These are phyloP conservation scores for Herpetomonas tarakana DNA, from an alignment of 208 protist species.

Conservation along the genomic window DNA sequence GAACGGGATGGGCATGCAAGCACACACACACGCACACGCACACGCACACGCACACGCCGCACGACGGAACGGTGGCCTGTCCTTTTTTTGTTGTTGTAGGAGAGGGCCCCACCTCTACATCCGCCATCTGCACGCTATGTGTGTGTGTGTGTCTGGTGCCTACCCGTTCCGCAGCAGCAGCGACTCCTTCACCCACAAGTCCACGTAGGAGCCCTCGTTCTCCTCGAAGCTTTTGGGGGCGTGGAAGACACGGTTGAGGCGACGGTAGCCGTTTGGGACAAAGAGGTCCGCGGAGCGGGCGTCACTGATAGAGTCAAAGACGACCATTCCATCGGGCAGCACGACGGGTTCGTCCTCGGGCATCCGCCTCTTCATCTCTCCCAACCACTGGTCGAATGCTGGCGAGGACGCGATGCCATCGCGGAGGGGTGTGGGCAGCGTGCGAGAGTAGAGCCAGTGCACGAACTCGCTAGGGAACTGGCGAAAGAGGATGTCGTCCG, in stretches of 20 bases:
- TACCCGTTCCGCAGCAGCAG: neutral
- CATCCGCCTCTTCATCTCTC: constrained; percentile 13
- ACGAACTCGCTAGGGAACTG: constrained; percentile 41
- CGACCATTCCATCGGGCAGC: constrained; percentile 54
- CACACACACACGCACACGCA: no score
- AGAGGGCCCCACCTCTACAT: neutral
- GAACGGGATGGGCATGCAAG: no score
- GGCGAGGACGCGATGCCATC: neutral
- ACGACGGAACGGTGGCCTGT: neutral
- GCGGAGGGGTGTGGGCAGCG: neutral
- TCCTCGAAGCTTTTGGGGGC: constrained; percentile 27
- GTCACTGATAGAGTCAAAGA: constrained; percentile 36
- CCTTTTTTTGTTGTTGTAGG: neutral
- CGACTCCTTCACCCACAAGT: constrained; percentile 43
- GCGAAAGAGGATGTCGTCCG: constrained; percentile 55
- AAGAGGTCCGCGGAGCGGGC: constrained; percentile 36
- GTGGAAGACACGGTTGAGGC: constrained; percentile 40
- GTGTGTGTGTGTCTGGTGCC: no score
- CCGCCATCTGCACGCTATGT: no score
- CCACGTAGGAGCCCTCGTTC: constrained; percentile 48
- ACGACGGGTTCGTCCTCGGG: constrained; percentile 11
- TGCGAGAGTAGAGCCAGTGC: constrained; percentile 50
- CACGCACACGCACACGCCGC: no score
- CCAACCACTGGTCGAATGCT: constrained; percentile 1
- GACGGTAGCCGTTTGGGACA: constrained; percentile 27